Conservation (phyloP, 371 early-diverging fungal species). For the Homolaphlyctis polyrhiza region DNA sequence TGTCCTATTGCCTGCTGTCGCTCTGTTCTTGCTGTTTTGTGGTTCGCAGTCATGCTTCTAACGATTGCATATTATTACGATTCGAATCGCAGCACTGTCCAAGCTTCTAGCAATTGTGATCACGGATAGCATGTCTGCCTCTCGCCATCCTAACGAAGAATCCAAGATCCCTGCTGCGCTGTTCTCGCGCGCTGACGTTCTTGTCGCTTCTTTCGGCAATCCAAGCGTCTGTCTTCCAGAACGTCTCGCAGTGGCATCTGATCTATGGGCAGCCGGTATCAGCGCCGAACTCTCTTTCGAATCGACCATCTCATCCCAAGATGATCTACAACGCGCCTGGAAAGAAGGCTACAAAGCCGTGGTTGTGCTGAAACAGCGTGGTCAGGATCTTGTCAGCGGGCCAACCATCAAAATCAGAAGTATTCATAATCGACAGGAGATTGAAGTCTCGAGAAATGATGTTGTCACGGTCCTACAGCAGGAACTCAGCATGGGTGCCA, state of each 20-base stretch:
- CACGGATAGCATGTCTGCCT: slow-evolving; percentile 12
- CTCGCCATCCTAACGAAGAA: too few species aligned
- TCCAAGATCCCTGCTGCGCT: not conserved
- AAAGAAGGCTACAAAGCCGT: slow-evolving; percentile 3
- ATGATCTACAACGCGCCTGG: slow-evolving; percentile 15
- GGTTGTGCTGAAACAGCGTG: not conserved
- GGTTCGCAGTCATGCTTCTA: not conserved
- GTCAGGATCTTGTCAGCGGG: not conserved
- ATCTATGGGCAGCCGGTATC: slow-evolving; percentile 34
- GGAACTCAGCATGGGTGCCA: slow-evolving; percentile 1
- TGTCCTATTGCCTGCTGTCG: not conserved
- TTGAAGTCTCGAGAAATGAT: not conserved
- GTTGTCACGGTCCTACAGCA: not conserved
- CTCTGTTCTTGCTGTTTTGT: not conserved
- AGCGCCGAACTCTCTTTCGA: slow-evolving; percentile 32
- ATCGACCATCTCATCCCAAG: slow-evolving; percentile 19
- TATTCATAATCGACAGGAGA: not conserved
- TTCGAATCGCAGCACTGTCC: not conserved
- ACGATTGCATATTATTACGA: not conserved
- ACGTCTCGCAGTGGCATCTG: slow-evolving; percentile 30
- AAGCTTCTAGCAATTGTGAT: slow-evolving; percentile 2
- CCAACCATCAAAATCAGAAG: not conserved
- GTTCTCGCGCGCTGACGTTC: slow-evolving; percentile 13
- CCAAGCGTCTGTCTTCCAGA: slow-evolving; percentile 16
- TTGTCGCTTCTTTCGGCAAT: slow-evolving; percentile 27